phyloP scores from a whole-genome alignment of 306 rosid species.

The Cucumis hystrix region DNA sequence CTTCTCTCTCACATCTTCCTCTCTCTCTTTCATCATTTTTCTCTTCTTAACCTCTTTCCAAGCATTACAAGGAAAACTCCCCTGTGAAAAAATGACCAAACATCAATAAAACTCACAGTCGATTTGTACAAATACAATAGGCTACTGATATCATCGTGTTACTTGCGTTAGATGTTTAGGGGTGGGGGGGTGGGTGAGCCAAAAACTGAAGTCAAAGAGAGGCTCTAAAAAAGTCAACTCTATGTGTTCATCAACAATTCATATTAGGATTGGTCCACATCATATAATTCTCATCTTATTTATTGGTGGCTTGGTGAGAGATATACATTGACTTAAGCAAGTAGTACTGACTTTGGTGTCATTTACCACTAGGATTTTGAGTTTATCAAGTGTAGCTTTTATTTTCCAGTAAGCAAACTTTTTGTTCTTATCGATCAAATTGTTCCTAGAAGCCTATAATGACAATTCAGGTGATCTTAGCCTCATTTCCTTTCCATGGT shows the following conservation, averaged over 20 bases:
- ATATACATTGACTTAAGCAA: slow-evolving; percentile 2
- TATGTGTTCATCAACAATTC: neutral
- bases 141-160: neutral
- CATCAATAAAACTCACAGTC: neutral
- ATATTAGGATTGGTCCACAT: neutral
- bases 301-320: neutral
- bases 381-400: neutral
- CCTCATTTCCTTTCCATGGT: neutral
- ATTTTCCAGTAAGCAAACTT: neutral
- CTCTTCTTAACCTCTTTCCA: neutral
- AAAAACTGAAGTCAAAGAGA: neutral
- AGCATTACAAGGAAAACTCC: neutral
- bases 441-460: neutral
- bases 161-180: neutral
- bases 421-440: neutral
- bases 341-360: slow-evolving; percentile 3
- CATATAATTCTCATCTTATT: neutral
- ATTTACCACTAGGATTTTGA: neutral
- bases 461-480: neutral
- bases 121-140: neutral
- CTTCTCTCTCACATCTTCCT: neutral
- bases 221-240: slow-evolving; percentile 1
- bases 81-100: neutral
- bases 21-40: neutral
- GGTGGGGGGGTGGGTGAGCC: neutral